Base-by-base conservation (phyloP, 352 stramenopile species). In the Discostella stelligera region DNA sequence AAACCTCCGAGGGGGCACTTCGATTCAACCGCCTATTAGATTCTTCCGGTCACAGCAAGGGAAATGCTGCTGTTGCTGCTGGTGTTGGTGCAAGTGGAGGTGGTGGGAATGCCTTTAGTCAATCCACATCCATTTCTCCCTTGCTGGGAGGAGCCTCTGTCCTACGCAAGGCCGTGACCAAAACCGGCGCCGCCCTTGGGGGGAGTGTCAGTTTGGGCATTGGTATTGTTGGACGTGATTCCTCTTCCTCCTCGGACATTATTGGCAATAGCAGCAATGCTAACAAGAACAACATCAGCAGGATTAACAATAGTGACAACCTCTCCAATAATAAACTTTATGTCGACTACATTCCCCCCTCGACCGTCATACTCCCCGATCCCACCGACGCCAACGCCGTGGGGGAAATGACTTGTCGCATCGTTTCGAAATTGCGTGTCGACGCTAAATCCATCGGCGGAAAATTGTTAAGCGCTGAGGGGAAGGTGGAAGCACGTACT, bases 21-120 rank as follows among this genome's bases (percentile, higher is more conserved):
- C 66, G 86, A 55, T 67, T 91, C n/a, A 86, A 91, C 68, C 64
- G 83, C 37, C 90, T 91, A 63, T 61, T 91, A 48, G 64, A 83
- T 68, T 32, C 61, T 30, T 20, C 39, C 37, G 5, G 5, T 32
- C 27, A 32, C 27, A 32, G 5, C 27, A 32, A 32, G 27, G 27
- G 27, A 5, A 32, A 32, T 32, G 5, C 27, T 32, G 27, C n/a
- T n/a, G n/a, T n/a, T n/a, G n/a, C n/a, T n/a, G n/a, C n/a, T n/a
- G n/a, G n/a, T n/a, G n/a, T n/a, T n/a, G n/a, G n/a, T n/a, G n/a
- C n/a, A n/a, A n/a, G 27, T 32, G 27, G 27, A 32, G 5, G 27
- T 32, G 27, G 27, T 32, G 27, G 27, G 27, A 32, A 32, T 32
- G 27, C 5, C 27, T 32, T 32, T 32, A 32, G 27, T 5, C 27